Evolutionary conservation across 306 rosid species (phyloP), one percentile per base, ranked within the genome.

Genomic region (Trifolium dubium): DNA sequence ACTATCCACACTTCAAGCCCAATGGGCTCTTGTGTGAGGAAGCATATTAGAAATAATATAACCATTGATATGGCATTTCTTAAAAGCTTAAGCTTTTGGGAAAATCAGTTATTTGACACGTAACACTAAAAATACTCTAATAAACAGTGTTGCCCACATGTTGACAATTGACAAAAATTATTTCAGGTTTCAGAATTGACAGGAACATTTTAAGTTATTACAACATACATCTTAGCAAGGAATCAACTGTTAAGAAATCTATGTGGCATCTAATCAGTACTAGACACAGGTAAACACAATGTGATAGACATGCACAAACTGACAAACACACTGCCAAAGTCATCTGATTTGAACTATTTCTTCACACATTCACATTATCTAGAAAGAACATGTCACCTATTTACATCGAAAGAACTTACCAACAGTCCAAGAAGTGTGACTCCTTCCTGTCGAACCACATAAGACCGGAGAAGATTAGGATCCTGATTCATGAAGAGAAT

Each of bases 401-500:
- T 43, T 44, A 19, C 63, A 77, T 46, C 39, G 29, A 23, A 43
- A 67, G 31, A 58, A 81, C 87, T 49, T 85, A 93, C 98, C 92
- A 93, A 83, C 44, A 90, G 78, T 65, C 97, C 97, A 39, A 93
- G 82, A 77, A 93, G 97, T 51, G 88, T 80, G 69, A 81, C 64
- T 74, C 98, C 98, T 86, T 93, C 98, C 81, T 73, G 92, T 53
- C 83, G 87, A 85, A 89, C 93, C 81, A 93, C 97, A 82, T 86
- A 89, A 28, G 97, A 86, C 53, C 93, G 88, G 67, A 93, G 85
- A 82, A 93, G 89, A 76, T 83, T 88, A 73, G 98, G 97, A 85
- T 93, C 98, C 86, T 93, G 97, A 82, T 89, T 93, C 87, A 93
- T 79, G 86, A 93, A 93, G 82, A 90, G 96, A 83, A 88, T 86